Evolutionary conservation across 1,284 basidiomycete genomes (phyloP), one percentile per base, ranked within the genome.

Genomic region (Austropuccinia psidii): DNA sequence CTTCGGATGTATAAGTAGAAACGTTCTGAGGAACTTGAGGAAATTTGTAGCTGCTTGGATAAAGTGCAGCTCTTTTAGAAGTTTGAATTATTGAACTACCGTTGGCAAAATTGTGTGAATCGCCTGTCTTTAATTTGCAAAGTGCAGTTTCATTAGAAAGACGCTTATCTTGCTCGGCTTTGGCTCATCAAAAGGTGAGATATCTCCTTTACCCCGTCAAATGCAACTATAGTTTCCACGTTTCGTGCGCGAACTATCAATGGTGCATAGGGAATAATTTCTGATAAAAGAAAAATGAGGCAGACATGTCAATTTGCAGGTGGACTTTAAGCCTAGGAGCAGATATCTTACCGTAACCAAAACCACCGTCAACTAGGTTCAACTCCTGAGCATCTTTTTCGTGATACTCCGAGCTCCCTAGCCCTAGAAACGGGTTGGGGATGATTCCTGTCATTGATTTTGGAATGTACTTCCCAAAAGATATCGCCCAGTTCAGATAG

Each of bases 371-470:
- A 27, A 73, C 35, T 35, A 73, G 57, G 21, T 62, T 41, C 19
- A 73, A 45, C 11, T 73, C 58, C 31, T 52, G 33, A 19, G 49
- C 57, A 35, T 11, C 27, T 39, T 45, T 52, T 33, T 73, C 57
- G 29, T 62, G 35, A 49, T 49, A 73, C 0, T 73, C 45, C 9
- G 37, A 27, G 7, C 43, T 73, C 27, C 58, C 69, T 24, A 73
- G 37, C n/a, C 69, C 69, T 21, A 49, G 31, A 49, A 73, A 73
- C 27, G 69, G 69, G 43, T 73, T 73, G 19, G 69, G 60, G 35
- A 73, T 60, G 27, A 60, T 24, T 21, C 54, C 67, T 24, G 39
- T 70, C 27, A 70, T 43, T 27, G 55, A 37, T 27, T 70, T 45
- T 19, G 67, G 67, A 41, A 27, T 45, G n/a, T 58, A 57, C 29